Evolutionary conservation across 352 stramenopile genomes (phyloP), one percentile per base, ranked within the genome.

Genomic region (Phytophthora multivora): DNA sequence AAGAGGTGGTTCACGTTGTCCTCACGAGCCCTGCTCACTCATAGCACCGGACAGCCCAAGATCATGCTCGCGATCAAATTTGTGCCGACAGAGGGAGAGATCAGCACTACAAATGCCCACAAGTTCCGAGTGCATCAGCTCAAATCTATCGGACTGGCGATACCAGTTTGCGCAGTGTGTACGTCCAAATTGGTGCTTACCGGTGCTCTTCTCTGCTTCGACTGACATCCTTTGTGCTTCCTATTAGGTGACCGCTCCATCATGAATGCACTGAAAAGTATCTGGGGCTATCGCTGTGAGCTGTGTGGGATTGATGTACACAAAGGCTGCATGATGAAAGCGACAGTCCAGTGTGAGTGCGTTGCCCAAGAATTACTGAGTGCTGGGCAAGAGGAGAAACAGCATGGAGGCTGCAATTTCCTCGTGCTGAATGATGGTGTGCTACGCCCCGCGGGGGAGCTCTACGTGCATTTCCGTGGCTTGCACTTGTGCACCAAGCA

Each of bases 311-410:
- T 94, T 43, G 87, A 96, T 43, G 87, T 91, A 0, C 87, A 96
- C 58, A 96, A 96, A 63, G 66, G 59, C 3, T 96, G 87, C 47
- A 93, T 96, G 59, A 94, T 96, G 84, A 93, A 92, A 47, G 87
- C 86, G 43, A 91, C 89, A 61, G 83, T 79, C 18, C 81, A 86
- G 18, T 87, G 85, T 46, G 77, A 88, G 58, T 95, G 86, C 55
- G 84, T 78, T n/a, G 47, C 54, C 0, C 61, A 72, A 39, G 56
- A 79, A 50, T 19, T 75, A 16, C 16, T 71, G 25, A 49, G 49
- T 23, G 38, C 45, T 51, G 60, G 39, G 13, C 55, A 65, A 18
- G 58, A 72, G 38, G 56, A 71, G 50, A 75, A 47, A 53, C 55
- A 75, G 35, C 67, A 64, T 25, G 39, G 61, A 25, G 78, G 71